phyloP scores from a whole-genome alignment of 371 early-diverging fungal species.

The Mortierella sp. region DNA sequence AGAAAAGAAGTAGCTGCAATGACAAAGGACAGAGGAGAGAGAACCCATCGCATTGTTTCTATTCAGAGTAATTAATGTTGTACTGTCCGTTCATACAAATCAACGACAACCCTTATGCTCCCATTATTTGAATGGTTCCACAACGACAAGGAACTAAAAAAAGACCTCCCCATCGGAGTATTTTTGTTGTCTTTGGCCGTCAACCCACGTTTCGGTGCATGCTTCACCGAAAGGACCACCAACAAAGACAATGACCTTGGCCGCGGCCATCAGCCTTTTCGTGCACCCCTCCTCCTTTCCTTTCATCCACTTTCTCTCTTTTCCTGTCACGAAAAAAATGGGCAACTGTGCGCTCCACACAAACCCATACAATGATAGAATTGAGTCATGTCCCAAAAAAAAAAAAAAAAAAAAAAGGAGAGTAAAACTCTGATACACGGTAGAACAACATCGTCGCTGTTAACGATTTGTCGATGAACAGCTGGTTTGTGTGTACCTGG shows the following conservation, averaged over 20 bases:
- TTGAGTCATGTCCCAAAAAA: no score
- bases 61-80: background rate
- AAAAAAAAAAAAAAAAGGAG: no score
- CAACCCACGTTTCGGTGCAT: background rate
- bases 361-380: no score
- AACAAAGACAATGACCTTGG: background rate
- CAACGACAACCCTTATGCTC: background rate
- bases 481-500: constrained; percentile 60
- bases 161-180: background rate
- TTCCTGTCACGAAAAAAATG: no score
- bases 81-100: background rate
- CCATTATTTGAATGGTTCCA: constrained; percentile 5
- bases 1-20: background rate
- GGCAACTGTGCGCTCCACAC: no score
- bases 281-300: no score
- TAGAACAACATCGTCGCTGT: no score
- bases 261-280: no score
- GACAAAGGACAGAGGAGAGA: background rate
- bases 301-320: no score
- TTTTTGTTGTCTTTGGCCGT: background rate
- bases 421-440: no score
- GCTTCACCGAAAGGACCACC: no score
- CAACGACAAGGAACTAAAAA: background rate
- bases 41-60: background rate
- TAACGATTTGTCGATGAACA: background rate